Percentiles rank a stretch among this genome's conserved stretches.
Evolutionary conservation across 805 yeast genomes (phyloP).

Genomic region (Ogataea chonburiensis): DNA sequence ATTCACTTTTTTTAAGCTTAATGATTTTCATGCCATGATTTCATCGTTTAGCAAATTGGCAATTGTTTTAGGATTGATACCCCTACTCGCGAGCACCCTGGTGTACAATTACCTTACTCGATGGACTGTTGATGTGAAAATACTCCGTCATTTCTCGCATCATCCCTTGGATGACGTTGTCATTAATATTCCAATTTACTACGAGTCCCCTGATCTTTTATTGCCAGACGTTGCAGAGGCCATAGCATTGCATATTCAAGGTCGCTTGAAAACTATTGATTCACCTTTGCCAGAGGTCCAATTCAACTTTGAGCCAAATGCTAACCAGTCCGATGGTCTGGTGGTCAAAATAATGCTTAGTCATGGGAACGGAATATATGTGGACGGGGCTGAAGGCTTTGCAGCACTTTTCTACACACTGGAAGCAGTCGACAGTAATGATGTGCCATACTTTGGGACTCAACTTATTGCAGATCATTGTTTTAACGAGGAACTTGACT

Average conservation of each 20-base stretch:
- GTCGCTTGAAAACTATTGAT: constrained; percentile 35
- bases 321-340: constrained; percentile 20
- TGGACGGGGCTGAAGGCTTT: constrained; percentile 25
- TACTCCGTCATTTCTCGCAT: constrained; percentile 24
- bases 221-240: constrained; percentile 71
- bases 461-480: constrained; percentile 38
- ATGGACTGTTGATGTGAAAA: background rate
- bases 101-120: background rate
- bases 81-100: background rate
- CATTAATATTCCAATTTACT: constrained; percentile 43
- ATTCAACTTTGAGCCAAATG: constrained; percentile 21
- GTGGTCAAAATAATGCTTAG: constrained; percentile 21
- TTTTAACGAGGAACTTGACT: constrained; percentile 28
- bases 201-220: constrained; percentile 43
- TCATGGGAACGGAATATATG: constrained; percentile 29
- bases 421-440: constrained; percentile 43
- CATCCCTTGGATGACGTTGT: constrained; percentile 43
- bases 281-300: constrained; percentile 18
- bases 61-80: background rate
- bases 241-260: constrained; percentile 45
- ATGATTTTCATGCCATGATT: no score
- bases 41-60: no score
- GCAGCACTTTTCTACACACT: constrained; percentile 36
- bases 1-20: no score
- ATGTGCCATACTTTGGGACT: constrained; percentile 48